Base-by-base conservation (phyloP, 768 basidiomycete species). In the Tricholoma sp. region DNA sequence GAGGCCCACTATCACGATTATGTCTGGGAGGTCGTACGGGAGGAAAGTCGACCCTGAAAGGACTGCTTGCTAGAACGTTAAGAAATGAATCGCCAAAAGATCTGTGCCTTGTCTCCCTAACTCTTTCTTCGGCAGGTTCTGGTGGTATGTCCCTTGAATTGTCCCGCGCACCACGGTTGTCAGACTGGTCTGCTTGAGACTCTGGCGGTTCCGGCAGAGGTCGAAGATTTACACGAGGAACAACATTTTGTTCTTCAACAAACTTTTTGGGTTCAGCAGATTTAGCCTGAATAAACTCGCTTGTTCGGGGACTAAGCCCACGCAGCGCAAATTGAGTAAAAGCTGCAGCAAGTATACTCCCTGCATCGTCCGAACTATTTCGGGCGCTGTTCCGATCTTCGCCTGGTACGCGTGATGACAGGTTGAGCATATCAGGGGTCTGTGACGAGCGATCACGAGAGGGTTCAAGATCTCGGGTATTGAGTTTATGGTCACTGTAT, bases 261-360 rank as follows among this genome's bases (percentile, higher is more conserved):
- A 24, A 24, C 46, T 47, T 7, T 11, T n/a, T 21, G 24, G 46
- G 22, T 27, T 31, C 22, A 18, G n/a, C 47, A 18, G 27, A n/a
- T 18, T 14, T 31, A 9, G 47, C 27, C 18, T 29, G 27, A 29
- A 49, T 16, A 14, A 5, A 55, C 35, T 59, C 52, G 27, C 58
- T 63, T 4, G 57, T 69, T 29, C 66, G 63, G 11, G 68, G 68
- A 39, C 65, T 65, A 34, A 69, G 55, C 3, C 56, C 51, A 24
- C 64, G 62, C 22, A 69, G 57, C n/a, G 65, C 65, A 31, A 57
- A 32, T 34, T 62, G 62, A n/a, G 67, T 63, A n/a, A 61, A 56
- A 29, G 64, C 57, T 18, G 57, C 45, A n/a, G 59, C 65, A 5
- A 67, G 49, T 31, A 52, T 47, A 31, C 66, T 64, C 22, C 60